Conservation (phyloP, 306 rosid species). For the Lathyrus sativus region DNA sequence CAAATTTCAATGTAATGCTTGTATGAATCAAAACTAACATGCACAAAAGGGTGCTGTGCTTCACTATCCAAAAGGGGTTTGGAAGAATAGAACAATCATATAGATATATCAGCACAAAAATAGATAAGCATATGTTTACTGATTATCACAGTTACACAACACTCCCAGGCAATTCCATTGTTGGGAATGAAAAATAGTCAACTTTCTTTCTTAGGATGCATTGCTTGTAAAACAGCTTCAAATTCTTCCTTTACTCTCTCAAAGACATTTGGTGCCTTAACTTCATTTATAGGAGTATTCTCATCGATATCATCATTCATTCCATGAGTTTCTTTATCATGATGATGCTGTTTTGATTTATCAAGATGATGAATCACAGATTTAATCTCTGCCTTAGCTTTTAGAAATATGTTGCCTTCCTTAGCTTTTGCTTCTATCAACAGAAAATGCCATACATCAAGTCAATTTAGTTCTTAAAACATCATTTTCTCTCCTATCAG, state of each 20-base stretch:
- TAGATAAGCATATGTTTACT: no score
- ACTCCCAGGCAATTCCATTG: constrained; percentile 29
- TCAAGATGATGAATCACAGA: constrained; percentile 47
- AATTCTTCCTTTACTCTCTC: constrained; percentile 80
- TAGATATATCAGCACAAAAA: no score
- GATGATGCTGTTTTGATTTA: constrained; percentile 53
- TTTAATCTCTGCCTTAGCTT: constrained; percentile 59
- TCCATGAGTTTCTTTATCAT: constrained; percentile 70
- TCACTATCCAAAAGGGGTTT: no score
- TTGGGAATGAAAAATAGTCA: constrained; percentile 25
- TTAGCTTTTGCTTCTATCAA: constrained; percentile 50
- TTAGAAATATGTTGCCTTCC: constrained; percentile 41
- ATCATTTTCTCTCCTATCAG: no score
- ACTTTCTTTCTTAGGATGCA: constrained; percentile 56
- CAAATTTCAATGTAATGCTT: no score
- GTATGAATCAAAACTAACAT: no score
- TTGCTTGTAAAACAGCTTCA: constrained; percentile 61
- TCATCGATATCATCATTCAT: constrained; percentile 59
- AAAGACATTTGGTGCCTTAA: constrained; percentile 63
- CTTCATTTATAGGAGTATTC: constrained; percentile 53
- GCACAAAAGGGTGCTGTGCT: no score
- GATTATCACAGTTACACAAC: background rate
- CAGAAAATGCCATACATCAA: constrained; percentile 26
- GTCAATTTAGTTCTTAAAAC: background rate
- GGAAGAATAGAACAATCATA: no score